phyloP scores from a whole-genome alignment of 345 rosid genomes.

The Pugionium cornutum region DNA sequence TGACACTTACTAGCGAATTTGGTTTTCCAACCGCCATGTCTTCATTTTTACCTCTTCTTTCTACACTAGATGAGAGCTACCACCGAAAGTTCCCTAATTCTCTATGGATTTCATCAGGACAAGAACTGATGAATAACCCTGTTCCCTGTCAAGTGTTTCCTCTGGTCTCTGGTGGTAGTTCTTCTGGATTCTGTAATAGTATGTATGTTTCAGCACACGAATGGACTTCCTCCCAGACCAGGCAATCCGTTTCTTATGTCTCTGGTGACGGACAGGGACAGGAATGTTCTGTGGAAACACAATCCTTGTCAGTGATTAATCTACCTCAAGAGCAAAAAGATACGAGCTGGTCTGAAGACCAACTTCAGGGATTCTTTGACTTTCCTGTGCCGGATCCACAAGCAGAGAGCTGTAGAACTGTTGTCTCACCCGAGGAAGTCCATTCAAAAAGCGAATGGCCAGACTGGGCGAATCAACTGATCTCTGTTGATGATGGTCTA shows the following conservation, averaged over 20 bases:
- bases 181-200: constrained; percentile 42
- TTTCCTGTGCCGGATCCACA: constrained; percentile 51
- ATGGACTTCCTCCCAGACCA: constrained; percentile 48
- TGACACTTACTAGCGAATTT: constrained; percentile 31
- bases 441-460: constrained; percentile 54
- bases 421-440: constrained; percentile 45
- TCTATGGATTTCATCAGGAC: constrained; percentile 51
- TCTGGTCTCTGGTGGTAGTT: constrained; percentile 39
- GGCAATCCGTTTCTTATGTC: constrained; percentile 44
- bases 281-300: constrained; percentile 44
- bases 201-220: constrained; percentile 42
- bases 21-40: constrained; percentile 41
- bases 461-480: constrained; percentile 69
- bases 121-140: constrained; percentile 48
- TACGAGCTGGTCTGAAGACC: constrained; percentile 55
- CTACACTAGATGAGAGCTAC: constrained; percentile 42
- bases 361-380: constrained; percentile 53
- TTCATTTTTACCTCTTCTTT: constrained; percentile 48
- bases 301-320: constrained; percentile 37
- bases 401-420: constrained; percentile 48
- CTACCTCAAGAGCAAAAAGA: constrained; percentile 49
- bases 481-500: constrained; percentile 58
- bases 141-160: constrained; percentile 44
- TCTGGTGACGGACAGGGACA: constrained; percentile 33
- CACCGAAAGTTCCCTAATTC: constrained; percentile 39